Evolutionary conservation across 202 grass and related monocot species (phyloP), one percentile per base, ranked within the genome.

Genomic region (Brachypodium distachyon): DNA sequence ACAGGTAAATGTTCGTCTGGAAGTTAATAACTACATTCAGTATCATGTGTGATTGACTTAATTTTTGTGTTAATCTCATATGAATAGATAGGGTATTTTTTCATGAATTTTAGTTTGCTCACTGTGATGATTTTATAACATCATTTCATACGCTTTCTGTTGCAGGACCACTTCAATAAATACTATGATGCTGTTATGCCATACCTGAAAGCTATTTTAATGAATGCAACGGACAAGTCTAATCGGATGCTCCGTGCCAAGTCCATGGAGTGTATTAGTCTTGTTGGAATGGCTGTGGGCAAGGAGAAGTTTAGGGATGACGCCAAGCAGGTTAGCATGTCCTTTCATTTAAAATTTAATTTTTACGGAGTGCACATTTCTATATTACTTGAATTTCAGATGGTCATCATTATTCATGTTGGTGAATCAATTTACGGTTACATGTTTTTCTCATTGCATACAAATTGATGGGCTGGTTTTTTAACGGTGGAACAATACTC

Each of bases 161-260:
- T 86, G 48, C 72, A 99, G 96, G 92, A 96, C 64, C 89, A 96
- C 67, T 99, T 99, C 80, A 87, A 99, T 72, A 99, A 93, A 68
- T 99, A 99, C 62, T 99, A 99, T 84, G 96, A 99, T 80, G 81
- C 90, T 12, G 96, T 99, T 52, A 99, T 99, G 96, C 92, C 96
- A 13, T 99, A 99, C 54, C 84, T 99, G 42, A 99, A 99, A 88
- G 90, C 88, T 72, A 95, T 98, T 82, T 88, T 92, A 46, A 89
- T 96, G 83, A 96, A 99, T 89, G 96, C 96, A 76, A 99, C 96
- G 3, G 92, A 99, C 68, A 99, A 99, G 79, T 93, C 96, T 16
- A 99, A 99, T 74, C 85, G 96, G 70, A 99, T 99, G 96, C 89
- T 99, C 25, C 91, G 96, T 73, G 96, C 96, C 9, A 99, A 96